Base-by-base conservation (phyloP, 2,329 filamentous ascomycete species). In the Aspergillus sp. region DNA sequence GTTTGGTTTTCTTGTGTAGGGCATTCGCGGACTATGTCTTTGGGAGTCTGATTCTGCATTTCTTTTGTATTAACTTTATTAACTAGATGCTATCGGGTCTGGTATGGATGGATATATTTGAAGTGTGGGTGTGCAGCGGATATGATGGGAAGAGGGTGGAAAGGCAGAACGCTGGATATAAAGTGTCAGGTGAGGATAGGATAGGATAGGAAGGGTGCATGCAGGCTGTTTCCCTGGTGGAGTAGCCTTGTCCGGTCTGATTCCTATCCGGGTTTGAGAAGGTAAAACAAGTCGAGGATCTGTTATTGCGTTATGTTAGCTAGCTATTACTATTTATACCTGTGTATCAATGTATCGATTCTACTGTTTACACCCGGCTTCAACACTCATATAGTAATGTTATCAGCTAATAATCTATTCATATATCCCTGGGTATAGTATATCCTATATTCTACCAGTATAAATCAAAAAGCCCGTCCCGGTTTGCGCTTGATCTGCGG, bases 1-100 rank as follows among this genome's bases (percentile, higher is more conserved):
- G 25, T 27, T 27, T 27, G 25, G 2, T 51, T 52, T 23, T 25
- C 6, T 25, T 25, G 52, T 53, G 7, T 68, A 96, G 92, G 76
- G 94, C 95, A 41, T 99, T 99, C 77, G 93, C 95, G 73, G 95
- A 99, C 80, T 99, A 90, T 75, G 84, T 99, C 62, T 91, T 97
- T 70, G 95, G 94, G 75, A 97, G 93, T 77, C 77, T 99, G 76
- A 91, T 98, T 75, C 81, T 98, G 77, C 95, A 99, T 82, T 96
- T 98, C 82, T 99, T 99, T 84, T 97, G 93, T 80, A 88, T 98
- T 76, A 99, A 99, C 85, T 99, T 99, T 79, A 98, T 99, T 83
- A 99, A 99, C 85, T 99, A 82, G 68, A 30, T 10, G n/a, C 48
- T 11, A 6, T 54, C 49, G 10, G 47, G 36, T 52, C 38, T 21